A percentile compares a stretch with the other conserved stretches of the same genome.
Conservation (phyloP, 2,329 filamentous ascomycete species). For the Endoconidiophora laricicola region DNA sequence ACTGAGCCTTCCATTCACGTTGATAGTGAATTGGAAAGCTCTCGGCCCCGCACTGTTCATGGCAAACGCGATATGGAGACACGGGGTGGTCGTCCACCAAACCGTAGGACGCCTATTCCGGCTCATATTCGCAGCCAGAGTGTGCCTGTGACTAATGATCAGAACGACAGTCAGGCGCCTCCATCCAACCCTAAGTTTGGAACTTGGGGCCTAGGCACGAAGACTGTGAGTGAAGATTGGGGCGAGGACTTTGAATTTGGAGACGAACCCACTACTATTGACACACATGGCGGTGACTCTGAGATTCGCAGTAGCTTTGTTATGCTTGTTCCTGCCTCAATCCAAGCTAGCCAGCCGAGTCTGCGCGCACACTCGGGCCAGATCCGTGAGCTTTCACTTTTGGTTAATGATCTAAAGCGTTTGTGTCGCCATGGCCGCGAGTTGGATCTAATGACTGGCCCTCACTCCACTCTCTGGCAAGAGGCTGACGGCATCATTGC, state of each 20-base stretch:
- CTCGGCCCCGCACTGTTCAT: conserved; percentile 57
- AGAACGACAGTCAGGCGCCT: conserved; percentile 24
- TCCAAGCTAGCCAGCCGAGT: conserved; percentile 66
- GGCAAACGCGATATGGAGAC: conserved; percentile 56
- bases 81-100: conserved; percentile 50
- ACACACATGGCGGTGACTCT: conserved; percentile 21
- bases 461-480: conserved; percentile 49
- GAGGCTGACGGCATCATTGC: conserved; percentile 80
- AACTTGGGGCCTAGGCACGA: conserved; percentile 66
- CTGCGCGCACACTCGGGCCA: conserved; percentile 74
- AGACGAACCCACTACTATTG: conserved; percentile 23
- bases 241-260: conserved; percentile 77
- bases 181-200: conserved; percentile 46
- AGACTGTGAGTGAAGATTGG: conserved; percentile 73
- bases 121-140: conserved; percentile 67
- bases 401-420: conserved; percentile 72
- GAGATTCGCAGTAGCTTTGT: conserved; percentile 18
- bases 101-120: conserved; percentile 50
- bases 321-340: conserved; percentile 64
- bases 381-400: conserved; percentile 60
- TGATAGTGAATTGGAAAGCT: conserved; percentile 40
- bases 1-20: conserved; percentile 48
- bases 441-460: conserved; percentile 46
- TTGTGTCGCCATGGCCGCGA: conserved; percentile 53
- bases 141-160: conserved; percentile 55